Conservation (phyloP, 1,139 yeast species). For the Hyphopichia buzzinii region DNA sequence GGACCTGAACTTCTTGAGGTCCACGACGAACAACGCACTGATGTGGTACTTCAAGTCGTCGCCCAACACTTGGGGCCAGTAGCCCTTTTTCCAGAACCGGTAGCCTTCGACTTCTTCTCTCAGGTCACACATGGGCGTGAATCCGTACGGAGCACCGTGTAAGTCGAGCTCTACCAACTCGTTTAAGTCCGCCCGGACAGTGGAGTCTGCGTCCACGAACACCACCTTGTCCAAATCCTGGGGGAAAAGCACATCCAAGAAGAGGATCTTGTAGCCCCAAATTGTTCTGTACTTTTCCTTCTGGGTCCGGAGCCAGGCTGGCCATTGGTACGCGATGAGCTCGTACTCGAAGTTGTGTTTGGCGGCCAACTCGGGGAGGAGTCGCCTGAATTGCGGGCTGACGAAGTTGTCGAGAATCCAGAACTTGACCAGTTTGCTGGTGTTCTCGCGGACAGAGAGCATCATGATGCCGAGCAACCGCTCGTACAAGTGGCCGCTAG, state of each 20-base stretch:
- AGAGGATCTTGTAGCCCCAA: constrained; percentile 87
- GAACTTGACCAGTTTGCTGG: constrained; percentile 66
- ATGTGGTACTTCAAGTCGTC: constrained; percentile 71
- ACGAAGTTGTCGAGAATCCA: constrained; percentile 84
- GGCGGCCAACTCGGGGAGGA: constrained; percentile 62
- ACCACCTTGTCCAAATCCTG: constrained; percentile 69
- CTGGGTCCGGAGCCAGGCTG: constrained; percentile 80
- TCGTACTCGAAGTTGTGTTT: constrained; percentile 64
- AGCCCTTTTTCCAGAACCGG: constrained; percentile 92
- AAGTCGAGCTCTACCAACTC: constrained; percentile 66
- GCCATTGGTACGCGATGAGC: constrained; percentile 85
- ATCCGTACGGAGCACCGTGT: constrained; percentile 80
- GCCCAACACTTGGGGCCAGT: constrained; percentile 70
- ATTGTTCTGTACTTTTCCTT: constrained; percentile 72
- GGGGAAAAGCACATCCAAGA: constrained; percentile 86
- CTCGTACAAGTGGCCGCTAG: constrained; percentile 79
- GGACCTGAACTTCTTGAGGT: constrained; percentile 62
- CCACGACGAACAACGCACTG: constrained; percentile 82
- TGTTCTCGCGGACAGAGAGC: constrained; percentile 64
- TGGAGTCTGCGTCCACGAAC: constrained; percentile 84
- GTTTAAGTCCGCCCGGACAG: constrained; percentile 69
- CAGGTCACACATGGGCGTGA: constrained; percentile 86
- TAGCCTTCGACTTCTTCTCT: constrained; percentile 79
- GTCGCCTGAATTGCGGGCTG: constrained; percentile 63
- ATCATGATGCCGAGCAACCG: constrained; percentile 74